Evolutionary conservation across 768 basidiomycete species (phyloP), one percentile per base, ranked within the genome.

Genomic region (Tylopilus sp.): DNA sequence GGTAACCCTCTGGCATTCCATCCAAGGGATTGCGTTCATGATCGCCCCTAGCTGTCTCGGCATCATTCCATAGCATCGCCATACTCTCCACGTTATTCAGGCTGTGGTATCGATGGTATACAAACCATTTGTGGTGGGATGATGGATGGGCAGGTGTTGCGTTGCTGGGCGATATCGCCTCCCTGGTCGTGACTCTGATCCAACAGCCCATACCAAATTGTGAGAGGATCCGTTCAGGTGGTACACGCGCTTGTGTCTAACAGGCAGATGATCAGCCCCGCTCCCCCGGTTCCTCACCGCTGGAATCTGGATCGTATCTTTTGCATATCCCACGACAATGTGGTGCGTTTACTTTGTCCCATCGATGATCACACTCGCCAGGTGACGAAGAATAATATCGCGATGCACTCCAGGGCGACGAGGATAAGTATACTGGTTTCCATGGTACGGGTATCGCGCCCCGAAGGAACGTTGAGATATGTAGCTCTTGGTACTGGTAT

Each of bases 301-400:
- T 17, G 58, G 55, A 39, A 55, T 46, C n/a, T 48, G 56, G 55
- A 48, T 61, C 30, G 30, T 61, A 12, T 48, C 62, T 9, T 46
- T 61, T 21, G 59, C 59, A 1, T 59, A 59, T 52, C 49, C 64
- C 5, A 44, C 23, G 9, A 2, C 64, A 17, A 57, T 57, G 56
- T 52, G 56, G 56, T 57, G 3, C 25, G 56, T 52, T 44, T 9
- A 5, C 50, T 22, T n/a, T 28, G 13, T 44, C 2, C 18, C 3
- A 5, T 28, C 28, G 11, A 8, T 4, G 28, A 28, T 28, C 8
- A 28, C 28, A 10, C 28, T 28, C 11, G 7, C 8, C n/a, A 8
- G 28, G 28, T 28, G 28, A 28, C 28, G 28, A 28, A 1, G 7
- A 28, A 33, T 13, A 33, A 12, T 33, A 33, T 15, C 9, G 6